Conservation (phyloP, 805 yeast genomes). For the Saturnispora silvae region DNA sequence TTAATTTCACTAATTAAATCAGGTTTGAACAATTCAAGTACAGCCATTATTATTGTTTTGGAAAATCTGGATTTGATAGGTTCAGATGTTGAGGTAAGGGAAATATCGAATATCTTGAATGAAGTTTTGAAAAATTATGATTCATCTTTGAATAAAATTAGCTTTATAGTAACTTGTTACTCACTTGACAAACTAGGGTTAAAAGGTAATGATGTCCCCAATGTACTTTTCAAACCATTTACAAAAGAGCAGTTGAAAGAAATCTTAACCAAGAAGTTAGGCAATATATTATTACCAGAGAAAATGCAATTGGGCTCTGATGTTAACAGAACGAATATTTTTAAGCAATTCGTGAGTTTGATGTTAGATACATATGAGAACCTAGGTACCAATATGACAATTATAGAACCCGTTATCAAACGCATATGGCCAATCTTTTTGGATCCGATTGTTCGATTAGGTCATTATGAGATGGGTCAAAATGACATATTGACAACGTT, state of each 20-base stretch:
- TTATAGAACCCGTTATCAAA: slow-evolving; percentile 23
- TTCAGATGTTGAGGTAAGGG: too few species aligned
- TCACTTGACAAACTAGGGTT: slow-evolving; percentile 30
- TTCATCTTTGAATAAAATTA: slow-evolving; percentile 25
- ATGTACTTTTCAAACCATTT: slow-evolving; percentile 31
- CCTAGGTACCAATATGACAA: slow-evolving; percentile 34
- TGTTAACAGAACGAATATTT: slow-evolving; percentile 15
- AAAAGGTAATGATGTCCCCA: slow-evolving; percentile 32
- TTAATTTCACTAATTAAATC: too few species aligned
- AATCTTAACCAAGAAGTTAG: slow-evolving; percentile 23
- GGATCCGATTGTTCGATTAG: slow-evolving; percentile 17
- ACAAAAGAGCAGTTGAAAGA: slow-evolving; percentile 26
- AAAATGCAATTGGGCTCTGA: slow-evolving; percentile 1
- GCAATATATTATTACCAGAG: slow-evolving; percentile 13
- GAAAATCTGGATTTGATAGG: too few species aligned
- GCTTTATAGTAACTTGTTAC: slow-evolving; percentile 31
- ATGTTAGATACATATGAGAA: slow-evolving; percentile 37
- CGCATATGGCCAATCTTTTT: slow-evolving; percentile 24
- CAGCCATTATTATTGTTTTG: too few species aligned
- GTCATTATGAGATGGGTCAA: slow-evolving; percentile 13
- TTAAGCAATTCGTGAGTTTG: slow-evolving; percentile 28
- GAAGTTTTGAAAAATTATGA: too few species aligned
- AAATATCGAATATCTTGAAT: too few species aligned
- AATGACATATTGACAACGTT: slow-evolving; percentile 24
- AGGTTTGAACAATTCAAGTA: too few species aligned